Base-by-base conservation (phyloP, 768 basidiomycete genomes). In the Leccinum boreale region DNA sequence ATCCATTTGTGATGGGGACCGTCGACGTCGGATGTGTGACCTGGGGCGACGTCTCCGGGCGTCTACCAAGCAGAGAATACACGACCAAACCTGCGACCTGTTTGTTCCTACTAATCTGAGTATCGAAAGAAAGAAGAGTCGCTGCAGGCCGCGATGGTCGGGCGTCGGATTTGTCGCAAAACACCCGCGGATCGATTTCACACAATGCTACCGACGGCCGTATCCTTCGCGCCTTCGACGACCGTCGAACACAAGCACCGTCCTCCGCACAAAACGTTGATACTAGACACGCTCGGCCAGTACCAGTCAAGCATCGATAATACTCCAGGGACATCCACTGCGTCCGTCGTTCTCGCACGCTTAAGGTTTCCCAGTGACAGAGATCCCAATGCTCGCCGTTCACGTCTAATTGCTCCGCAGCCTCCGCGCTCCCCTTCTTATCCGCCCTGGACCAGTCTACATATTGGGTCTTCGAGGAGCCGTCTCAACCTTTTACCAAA, bases 181-280 rank as follows among this genome's bases (percentile, higher is more conserved):
- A 19, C 35, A 6, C 50, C 59, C 59, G 59, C 59, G 58, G 59
- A 60, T 60, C 59, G 59, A 19, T 24, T 49, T 46, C 5, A 50
- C 29, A 42, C 26, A 7, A n/a, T 21, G 33, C n/a, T 58, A 58
- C 35, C 3, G 46, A 47, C 23, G 11, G 7, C 51, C 23, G 3
- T 19, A 31, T n/a, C 31, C n/a, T 53, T 52, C 15, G 10, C 26
- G 26, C 52, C 26, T 39, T 44, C 42, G 19, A 21, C 51, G 55
- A 53, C n/a, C 8, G 14, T 51, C 31, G 14, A 53, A 28, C 14
- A 21, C 11, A 14, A n/a, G 31, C 26, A 21, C n/a, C 23, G 54
- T 36, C 24, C 53, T 51, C 33, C 31, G 47, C 5, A 55, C 49
- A 35, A 21, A 14, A 19, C 4, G 33, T 55, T 26, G 19, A 21